Conservation (phyloP, 345 rosid species). For the Melaleuca quinquenervia region DNA sequence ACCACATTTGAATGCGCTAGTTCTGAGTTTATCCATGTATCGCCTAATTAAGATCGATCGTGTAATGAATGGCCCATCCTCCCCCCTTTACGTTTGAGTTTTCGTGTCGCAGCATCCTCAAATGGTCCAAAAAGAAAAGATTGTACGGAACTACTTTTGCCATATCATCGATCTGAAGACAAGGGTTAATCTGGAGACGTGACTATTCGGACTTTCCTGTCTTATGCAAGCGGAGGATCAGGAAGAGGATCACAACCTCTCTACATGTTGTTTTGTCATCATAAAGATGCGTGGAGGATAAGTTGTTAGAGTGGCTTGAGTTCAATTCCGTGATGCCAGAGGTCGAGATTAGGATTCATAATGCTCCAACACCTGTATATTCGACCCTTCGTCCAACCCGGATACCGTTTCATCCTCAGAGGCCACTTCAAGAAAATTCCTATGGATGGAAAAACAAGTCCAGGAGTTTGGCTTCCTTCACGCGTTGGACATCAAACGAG, state of each 20-base stretch:
- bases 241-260: slow-evolving; percentile 3
- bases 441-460: background rate
- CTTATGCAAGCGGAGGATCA: background rate
- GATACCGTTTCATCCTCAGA: background rate
- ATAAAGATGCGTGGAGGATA: background rate
- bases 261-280: background rate
- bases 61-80: background rate
- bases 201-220: background rate
- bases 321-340: background rate
- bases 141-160: background rate
- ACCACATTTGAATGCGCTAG: background rate
- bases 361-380: background rate
- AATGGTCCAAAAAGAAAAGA: background rate
- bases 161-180: background rate
- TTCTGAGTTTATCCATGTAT: background rate
- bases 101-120: background rate
- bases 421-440: background rate
- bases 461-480: background rate
- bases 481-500: background rate
- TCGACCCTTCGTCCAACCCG: background rate
- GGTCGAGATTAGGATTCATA: background rate
- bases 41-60: background rate
- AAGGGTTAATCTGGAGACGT: background rate
- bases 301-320: background rate
- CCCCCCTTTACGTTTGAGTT: background rate